These are phyloP conservation scores for Abortiporus biennis DNA, from an alignment of 1,284 basidiomycete genomes.

Conservation along the genomic window DNA sequence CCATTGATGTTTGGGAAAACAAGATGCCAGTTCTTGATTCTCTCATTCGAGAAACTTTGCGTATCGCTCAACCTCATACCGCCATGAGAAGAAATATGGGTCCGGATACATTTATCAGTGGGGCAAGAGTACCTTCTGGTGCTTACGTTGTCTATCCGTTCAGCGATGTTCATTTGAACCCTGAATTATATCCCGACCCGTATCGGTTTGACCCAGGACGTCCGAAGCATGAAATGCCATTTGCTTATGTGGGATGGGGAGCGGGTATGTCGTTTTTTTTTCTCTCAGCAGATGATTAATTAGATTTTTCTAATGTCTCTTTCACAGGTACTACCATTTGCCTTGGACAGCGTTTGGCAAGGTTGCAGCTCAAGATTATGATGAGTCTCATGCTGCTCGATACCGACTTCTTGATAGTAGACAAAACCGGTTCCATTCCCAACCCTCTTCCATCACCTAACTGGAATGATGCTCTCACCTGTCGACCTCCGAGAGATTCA, in stretches of 20 bases:
- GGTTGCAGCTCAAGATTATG: slow-evolving; percentile 63
- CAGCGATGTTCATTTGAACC: slow-evolving; percentile 68
- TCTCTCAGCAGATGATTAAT: not conserved
- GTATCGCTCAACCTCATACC: slow-evolving; percentile 69
- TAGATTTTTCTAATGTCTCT: not conserved
- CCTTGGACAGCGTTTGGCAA: slow-evolving; percentile 65
- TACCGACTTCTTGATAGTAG: slow-evolving; percentile 50
- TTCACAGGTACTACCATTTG: slow-evolving; percentile 57
- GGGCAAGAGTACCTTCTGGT: slow-evolving; percentile 59
- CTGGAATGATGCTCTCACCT: slow-evolving; percentile 69
- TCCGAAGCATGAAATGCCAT: slow-evolving; percentile 41
- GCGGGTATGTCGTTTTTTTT: slow-evolving; percentile 53
- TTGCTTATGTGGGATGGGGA: slow-evolving; percentile 69
- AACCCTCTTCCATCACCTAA: slow-evolving; percentile 50
- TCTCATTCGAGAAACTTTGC: slow-evolving; percentile 66
- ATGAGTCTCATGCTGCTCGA: slow-evolving; percentile 57
- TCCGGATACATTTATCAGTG: slow-evolving; percentile 54
- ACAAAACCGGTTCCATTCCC: slow-evolving; percentile 38
- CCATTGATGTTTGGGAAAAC: slow-evolving; percentile 63
- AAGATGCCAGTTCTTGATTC: slow-evolving; percentile 63
- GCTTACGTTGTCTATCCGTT: slow-evolving; percentile 73
- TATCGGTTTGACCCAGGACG: slow-evolving; percentile 67
- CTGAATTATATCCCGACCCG: slow-evolving; percentile 62
- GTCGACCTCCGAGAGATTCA: slow-evolving; percentile 48
- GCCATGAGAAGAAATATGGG: slow-evolving; percentile 74